Evolutionary conservation across 768 basidiomycete genomes (phyloP), one percentile per base, ranked within the genome.

Genomic region (Amanita muscaria): DNA sequence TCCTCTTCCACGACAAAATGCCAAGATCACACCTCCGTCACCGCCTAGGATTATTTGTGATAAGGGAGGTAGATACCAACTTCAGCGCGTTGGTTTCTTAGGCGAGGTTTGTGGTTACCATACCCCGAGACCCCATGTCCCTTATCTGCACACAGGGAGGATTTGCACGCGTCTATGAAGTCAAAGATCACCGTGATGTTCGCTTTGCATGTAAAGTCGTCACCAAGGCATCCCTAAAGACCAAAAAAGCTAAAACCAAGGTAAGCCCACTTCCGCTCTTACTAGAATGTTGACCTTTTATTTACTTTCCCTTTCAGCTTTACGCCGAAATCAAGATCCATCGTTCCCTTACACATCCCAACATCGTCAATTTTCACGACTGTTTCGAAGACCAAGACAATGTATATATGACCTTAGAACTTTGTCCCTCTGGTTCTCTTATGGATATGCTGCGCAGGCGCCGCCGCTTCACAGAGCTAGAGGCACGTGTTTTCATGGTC

Each of bases 241-340:
- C 90, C 14, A 94, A 90, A 68, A 97, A 97, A 63, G 92, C 90
- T 18, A 94, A 94, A 65, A 93, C 91, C 14, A 97, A 97, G 77
- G 93, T 90, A 39, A 42, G 10, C 22, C 21, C 32, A 18, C 29
- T 33, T 45, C 27, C 31, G 15, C 18, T 18, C 30, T 11, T 21
- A 11, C 16, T n/a, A 22, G 35, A 3, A 7, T 15, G 39, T 34
- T 42, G 5, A 19, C 19, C 21, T 24, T 16, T 12, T 33, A 2
- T 2, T 37, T 11, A n/a, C n/a, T n/a, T n/a, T n/a, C n/a, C n/a
- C 25, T 18, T 18, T 5, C 25, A 97, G 94, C 77, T 99, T 36
- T 99, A 92, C 57, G 93, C 94, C 49, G 94, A 99, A 72, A 99
- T 99, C 57, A 96, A 94, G 71, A 90, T 99, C 38, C 94, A 99